phyloP scores from a whole-genome alignment of 176 grass and related monocot genomes.

The Neostapfia colusana region DNA sequence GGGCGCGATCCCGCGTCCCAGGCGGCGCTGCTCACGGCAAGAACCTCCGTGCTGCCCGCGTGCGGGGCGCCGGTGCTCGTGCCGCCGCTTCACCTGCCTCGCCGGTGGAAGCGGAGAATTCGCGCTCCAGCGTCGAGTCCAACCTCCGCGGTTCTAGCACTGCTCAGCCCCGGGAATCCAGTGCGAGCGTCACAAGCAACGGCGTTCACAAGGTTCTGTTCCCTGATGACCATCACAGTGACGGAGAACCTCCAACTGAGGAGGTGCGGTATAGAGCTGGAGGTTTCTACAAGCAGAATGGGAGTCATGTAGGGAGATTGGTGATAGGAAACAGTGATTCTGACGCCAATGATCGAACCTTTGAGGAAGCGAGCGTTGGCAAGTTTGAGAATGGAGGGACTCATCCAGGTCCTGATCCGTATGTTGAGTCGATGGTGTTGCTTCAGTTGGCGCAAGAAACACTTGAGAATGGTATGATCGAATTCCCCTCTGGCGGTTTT shows the following conservation, averaged over 20 bases:
- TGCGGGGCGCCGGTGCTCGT: conserved; percentile 24
- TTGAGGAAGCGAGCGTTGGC: conserved; percentile 30
- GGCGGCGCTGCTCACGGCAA: conserved; percentile 35
- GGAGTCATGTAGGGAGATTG: conserved; percentile 35
- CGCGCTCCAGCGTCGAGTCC: conserved; percentile 64
- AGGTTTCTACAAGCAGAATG: conserved; percentile 57
- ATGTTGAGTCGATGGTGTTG: conserved; percentile 49
- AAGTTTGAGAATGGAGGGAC: conserved; percentile 53
- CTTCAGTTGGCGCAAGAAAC: conserved; percentile 70
- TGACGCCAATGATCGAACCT: conserved; percentile 23
- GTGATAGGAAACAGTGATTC: conserved; percentile 41
- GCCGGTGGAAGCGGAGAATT: conserved; percentile 66
- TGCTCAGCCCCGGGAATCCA: conserved; percentile 14
- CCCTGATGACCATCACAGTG: conserved; percentile 53
- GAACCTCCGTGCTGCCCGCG: conserved; percentile 35
- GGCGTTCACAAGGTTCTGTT: conserved; percentile 58
- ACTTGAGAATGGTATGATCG: conserved; percentile 76
- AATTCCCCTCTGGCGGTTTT: conserved; percentile 15
- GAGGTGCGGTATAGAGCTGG: conserved; percentile 37
- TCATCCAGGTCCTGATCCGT: conserved; percentile 49
- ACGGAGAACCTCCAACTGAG: conserved; percentile 48
- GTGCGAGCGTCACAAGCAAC: conserved; percentile 44
- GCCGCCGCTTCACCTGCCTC: neutral
- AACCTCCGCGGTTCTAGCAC: conserved; percentile 37
- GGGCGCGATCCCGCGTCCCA: conserved; percentile 37